phyloP scores from a whole-genome alignment of 2,329 filamentous ascomycete genomes.

The Coniella vitis region DNA sequence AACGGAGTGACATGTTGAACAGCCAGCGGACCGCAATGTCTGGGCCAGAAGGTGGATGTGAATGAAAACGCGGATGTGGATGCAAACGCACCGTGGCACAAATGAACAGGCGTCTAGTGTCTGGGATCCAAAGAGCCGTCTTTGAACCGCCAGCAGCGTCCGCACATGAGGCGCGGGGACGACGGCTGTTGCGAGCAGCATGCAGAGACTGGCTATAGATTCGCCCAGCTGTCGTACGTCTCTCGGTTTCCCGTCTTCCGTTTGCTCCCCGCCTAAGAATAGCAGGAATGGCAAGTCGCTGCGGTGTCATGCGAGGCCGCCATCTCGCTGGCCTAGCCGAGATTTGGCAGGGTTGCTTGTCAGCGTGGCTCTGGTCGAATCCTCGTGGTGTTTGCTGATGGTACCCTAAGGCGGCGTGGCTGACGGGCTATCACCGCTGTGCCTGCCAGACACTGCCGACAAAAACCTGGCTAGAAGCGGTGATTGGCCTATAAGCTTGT shows the following conservation, averaged over 20 bases:
- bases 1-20: slow-evolving; percentile 17
- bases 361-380: slow-evolving; percentile 5
- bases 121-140: not conserved
- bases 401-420: not conserved
- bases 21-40: slow-evolving; percentile 9
- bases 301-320: slow-evolving; percentile 5
- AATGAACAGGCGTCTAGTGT: slow-evolving; percentile 16
- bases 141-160: slow-evolving; percentile 6
- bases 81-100: slow-evolving; percentile 18
- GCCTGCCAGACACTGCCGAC: not conserved
- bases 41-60: not conserved
- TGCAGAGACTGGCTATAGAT: slow-evolving; percentile 1
- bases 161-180: not conserved
- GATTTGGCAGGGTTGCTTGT: not conserved
- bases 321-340: slow-evolving; percentile 1
- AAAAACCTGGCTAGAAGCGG: no score
- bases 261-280: slow-evolving; percentile 10
- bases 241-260: slow-evolving; percentile 1
- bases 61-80: slow-evolving; percentile 4
- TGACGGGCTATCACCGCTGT: not conserved
- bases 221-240: slow-evolving; percentile 1
- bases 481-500: no score
- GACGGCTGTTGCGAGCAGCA: not conserved
- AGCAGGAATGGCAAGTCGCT: not conserved
- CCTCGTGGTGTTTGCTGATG: slow-evolving; percentile 1